Evolutionary conservation across 73 alveolate species (phyloP).

Genomic region (Urostyla sp.): DNA sequence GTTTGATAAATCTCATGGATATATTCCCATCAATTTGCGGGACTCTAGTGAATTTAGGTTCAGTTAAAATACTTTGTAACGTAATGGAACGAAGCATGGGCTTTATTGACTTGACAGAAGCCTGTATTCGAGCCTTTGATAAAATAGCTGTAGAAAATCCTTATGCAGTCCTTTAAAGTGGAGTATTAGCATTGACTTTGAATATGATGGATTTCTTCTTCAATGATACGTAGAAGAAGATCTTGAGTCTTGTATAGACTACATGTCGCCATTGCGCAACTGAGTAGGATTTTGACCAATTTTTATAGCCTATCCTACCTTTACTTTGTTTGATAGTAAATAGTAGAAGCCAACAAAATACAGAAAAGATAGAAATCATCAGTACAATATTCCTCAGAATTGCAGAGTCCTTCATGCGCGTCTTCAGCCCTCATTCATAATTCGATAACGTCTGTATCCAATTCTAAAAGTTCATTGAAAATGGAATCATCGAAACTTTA

Average conservation of each 20-base stretch:
- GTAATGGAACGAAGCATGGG: slow-evolving; percentile 64
- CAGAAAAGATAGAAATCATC: slow-evolving; percentile 21
- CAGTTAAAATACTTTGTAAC: slow-evolving; percentile 52
- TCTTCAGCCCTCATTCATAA: slow-evolving; percentile 29
- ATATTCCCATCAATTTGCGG: slow-evolving; percentile 62
- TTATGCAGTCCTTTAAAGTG: slow-evolving; percentile 56
- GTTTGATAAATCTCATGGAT: slow-evolving; percentile 72
- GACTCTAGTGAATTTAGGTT: slow-evolving; percentile 53
- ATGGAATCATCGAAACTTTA: slow-evolving; percentile 45
- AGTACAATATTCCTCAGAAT: slow-evolving; percentile 31
- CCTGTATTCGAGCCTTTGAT: slow-evolving; percentile 72
- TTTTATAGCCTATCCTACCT: slow-evolving; percentile 67
- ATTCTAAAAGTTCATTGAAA: slow-evolving; percentile 9
- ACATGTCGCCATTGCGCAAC: slow-evolving; percentile 57
- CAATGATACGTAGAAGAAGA: slow-evolving; percentile 47
- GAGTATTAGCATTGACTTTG: slow-evolving; percentile 51
- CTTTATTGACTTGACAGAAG: slow-evolving; percentile 75
- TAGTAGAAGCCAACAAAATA: slow-evolving; percentile 41
- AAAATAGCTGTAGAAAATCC: slow-evolving; percentile 72
- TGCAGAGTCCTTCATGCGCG: slow-evolving; percentile 24
- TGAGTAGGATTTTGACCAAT: slow-evolving; percentile 55
- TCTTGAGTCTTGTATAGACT: slow-evolving; percentile 44
- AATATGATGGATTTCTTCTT: slow-evolving; percentile 80
- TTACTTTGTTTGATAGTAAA: slow-evolving; percentile 12
- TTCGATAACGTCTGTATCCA: slow-evolving; percentile 12